Evolutionary conservation across 2,329 filamentous ascomycete species (phyloP).

Genomic region (Fusarium sp.): DNA sequence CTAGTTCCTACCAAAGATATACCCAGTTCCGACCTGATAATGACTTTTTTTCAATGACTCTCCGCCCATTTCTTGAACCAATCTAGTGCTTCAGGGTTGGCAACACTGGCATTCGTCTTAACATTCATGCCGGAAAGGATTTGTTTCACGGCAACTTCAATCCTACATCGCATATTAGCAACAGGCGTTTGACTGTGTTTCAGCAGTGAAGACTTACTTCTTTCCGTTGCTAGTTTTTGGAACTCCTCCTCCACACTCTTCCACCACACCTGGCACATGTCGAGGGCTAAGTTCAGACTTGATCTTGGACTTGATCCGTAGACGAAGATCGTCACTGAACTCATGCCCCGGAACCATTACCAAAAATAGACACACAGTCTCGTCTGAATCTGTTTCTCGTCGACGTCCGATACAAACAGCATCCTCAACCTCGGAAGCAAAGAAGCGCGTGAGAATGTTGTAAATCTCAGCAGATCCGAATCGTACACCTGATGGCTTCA

Average conservation of each 20-base stretch:
- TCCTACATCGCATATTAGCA: conserved; percentile 61
- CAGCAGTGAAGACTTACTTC: conserved; percentile 71
- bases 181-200: neutral
- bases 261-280: conserved; percentile 88
- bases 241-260: conserved; percentile 83
- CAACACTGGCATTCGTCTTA: conserved; percentile 92
- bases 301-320: conserved; percentile 75
- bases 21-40: no score
- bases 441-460: conserved; percentile 89
- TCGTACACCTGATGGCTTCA: conserved; percentile 91
- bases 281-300: conserved; percentile 85
- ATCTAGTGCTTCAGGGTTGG: conserved; percentile 87
- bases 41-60: conserved; percentile 55
- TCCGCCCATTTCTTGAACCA: conserved; percentile 88
- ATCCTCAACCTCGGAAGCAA: conserved; percentile 82
- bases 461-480: conserved; percentile 98
- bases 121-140: conserved; percentile 90
- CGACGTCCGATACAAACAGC: conserved; percentile 88
- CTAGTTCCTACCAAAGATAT: conserved; percentile 3
- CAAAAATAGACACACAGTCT: conserved; percentile 89
- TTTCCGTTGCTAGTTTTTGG: conserved; percentile 95
- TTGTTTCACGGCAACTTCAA: conserved; percentile 96
- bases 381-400: conserved; percentile 78
- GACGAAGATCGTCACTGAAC: conserved; percentile 72
- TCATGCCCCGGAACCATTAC: conserved; percentile 73